phyloP scores from a whole-genome alignment of 2,329 filamentous ascomycete genomes.

The Arachnomyces sp. region DNA sequence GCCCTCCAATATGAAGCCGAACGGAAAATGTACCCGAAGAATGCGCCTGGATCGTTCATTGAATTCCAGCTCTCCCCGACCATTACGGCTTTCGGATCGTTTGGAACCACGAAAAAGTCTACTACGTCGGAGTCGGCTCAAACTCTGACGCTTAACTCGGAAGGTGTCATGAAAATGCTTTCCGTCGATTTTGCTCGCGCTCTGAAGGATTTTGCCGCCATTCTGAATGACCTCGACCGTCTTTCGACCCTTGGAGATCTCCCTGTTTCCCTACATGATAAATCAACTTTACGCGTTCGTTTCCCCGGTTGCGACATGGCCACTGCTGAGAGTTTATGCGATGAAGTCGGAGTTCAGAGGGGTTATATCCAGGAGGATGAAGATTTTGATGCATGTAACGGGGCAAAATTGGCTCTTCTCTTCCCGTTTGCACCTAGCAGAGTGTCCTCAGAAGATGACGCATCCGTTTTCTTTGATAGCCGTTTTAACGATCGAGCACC shows the following conservation, averaged over 20 bases:
- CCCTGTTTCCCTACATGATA: slow-evolving; percentile 64
- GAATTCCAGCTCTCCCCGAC: slow-evolving; percentile 86
- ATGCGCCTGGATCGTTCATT: slow-evolving; percentile 68
- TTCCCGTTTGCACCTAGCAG: slow-evolving; percentile 77
- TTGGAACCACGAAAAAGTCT: slow-evolving; percentile 38
- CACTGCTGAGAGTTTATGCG: slow-evolving; percentile 74
- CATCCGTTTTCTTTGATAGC: slow-evolving; percentile 37
- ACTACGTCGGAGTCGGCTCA: slow-evolving; percentile 25
- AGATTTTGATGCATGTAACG: slow-evolving; percentile 61
- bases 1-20: slow-evolving; percentile 65
- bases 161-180: slow-evolving; percentile 76
- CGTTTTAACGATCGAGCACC: slow-evolving; percentile 23
- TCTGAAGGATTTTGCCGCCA: slow-evolving; percentile 70
- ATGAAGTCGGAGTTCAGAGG: slow-evolving; percentile 75
- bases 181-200: slow-evolving; percentile 82
- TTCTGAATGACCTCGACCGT: slow-evolving; percentile 73
- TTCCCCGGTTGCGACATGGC: slow-evolving; percentile 86
- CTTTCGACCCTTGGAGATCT: slow-evolving; percentile 74
- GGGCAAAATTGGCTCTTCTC: slow-evolving; percentile 65
- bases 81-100: slow-evolving; percentile 74
- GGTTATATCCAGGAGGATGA: slow-evolving; percentile 73
- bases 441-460: slow-evolving; percentile 35
- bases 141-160: slow-evolving; percentile 63
- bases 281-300: slow-evolving; percentile 65
- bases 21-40: slow-evolving; percentile 53